Evolutionary conservation across 2,329 filamentous ascomycete species (phyloP), one percentile per base, ranked within the genome.

Genomic region (Zasmidium cellare): DNA sequence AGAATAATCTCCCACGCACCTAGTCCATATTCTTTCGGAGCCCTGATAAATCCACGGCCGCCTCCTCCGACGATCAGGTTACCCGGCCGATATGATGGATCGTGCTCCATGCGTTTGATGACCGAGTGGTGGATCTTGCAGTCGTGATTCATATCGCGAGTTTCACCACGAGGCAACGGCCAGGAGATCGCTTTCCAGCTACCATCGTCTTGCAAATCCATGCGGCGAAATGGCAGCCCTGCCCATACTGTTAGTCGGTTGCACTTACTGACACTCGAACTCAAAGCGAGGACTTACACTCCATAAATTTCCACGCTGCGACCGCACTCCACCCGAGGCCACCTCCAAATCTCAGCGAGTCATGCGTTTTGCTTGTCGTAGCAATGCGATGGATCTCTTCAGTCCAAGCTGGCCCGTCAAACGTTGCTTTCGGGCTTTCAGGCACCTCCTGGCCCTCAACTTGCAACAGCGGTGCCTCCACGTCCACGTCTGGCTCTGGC

Each of bases 1-100:
- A 51, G 51, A 11, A 46, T 22, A 7, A 44, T 76, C 23, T 87
- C 80, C 90, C 90, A 93, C 14, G 89, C 82, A 0, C 90, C 90
- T 52, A 87, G 90, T 0, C 88, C 89, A 57, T 82, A 74, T 24
- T 85, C 74, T 6, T 79, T 68, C 0, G 87, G 85, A 1, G 90
- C 90, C 9, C 67, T 75, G 23, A 84, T 79, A 1, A 85, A 78
- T 0, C 90, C 90, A 25, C 90, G 78, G 0, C 90, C 90, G 16
- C 90, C 90, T 1, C 90, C 90, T 0, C 90, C 90, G 2, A 92
- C 75, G 59, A 94, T 91, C 53, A 94, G 72, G 60, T 94, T 94
- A 0, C 90, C 90, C 0, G 90, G 90, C 0, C 90, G 80, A 67
- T 93, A 94, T 0, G 66, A 76, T 1, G 79, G 70, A 59, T 92